Percentiles rank a stretch among this genome's conserved stretches.
phyloP scores from a whole-genome alignment of 164 flowering plant genomes.

The Vitis labrusca region DNA sequence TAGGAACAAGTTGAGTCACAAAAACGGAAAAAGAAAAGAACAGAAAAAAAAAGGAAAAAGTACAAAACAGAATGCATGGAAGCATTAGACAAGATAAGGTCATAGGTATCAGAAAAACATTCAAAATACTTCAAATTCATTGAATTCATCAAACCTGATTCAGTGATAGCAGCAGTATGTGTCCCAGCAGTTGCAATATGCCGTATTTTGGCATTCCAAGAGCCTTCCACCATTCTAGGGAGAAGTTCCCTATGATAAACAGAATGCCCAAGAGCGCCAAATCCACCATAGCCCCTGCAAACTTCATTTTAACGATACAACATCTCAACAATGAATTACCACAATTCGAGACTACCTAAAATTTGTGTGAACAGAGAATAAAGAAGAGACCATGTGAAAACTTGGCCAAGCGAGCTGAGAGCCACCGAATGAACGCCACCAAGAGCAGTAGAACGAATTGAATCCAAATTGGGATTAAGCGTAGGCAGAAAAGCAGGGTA shows the following conservation, averaged over 20 bases:
- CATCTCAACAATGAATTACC: conserved; percentile 5
- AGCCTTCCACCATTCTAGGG: conserved; percentile 72
- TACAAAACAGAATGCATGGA: too few relatives aligned
- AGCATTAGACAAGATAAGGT: not conserved
- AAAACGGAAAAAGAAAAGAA: too few relatives aligned
- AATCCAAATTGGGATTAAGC: conserved; percentile 54
- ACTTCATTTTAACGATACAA: conserved; percentile 36
- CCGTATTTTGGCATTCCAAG: conserved; percentile 60
- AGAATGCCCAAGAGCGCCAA: conserved; percentile 94
- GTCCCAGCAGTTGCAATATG: conserved; percentile 87
- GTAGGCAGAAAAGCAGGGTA: conserved; percentile 59
- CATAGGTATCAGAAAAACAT: not conserved
- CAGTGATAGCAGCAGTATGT: conserved; percentile 84
- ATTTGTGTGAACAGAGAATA: not conserved
- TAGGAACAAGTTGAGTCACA: too few relatives aligned
- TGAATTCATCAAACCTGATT: conserved; percentile 49
- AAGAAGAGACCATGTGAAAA: conserved; percentile 82
- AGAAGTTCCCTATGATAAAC: conserved; percentile 76
- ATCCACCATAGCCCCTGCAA: conserved; percentile 99
- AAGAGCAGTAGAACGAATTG: conserved; percentile 54
- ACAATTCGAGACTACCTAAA: not conserved
- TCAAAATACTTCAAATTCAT: not conserved
- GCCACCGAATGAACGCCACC: conserved; percentile 88
- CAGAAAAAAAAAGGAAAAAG: too few relatives aligned
- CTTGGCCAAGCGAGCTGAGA: conserved; percentile 55